Evolutionary conservation across 257 asterid genomes (phyloP).

Genomic region (Solanum chiquidenum): DNA sequence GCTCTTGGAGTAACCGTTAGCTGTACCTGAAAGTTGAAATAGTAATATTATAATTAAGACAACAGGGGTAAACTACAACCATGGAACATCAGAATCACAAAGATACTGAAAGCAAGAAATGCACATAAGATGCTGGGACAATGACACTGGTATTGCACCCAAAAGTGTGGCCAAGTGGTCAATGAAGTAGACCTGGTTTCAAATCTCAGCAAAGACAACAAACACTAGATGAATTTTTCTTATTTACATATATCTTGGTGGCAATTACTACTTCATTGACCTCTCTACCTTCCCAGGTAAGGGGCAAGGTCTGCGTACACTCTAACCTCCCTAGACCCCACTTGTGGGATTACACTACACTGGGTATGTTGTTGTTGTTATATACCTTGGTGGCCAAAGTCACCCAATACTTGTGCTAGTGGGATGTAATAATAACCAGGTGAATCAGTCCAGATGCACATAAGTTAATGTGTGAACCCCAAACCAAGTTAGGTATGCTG

Average conservation of each 20-base stretch:
- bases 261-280: background rate
- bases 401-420: background rate
- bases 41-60: background rate
- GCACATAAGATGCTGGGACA: background rate
- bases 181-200: background rate
- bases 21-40: constrained; percentile 55
- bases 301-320: background rate
- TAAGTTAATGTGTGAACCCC: background rate
- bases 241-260: background rate
- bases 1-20: constrained; percentile 65
- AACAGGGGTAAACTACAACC: background rate
- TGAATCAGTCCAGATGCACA: background rate
- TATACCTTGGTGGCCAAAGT: background rate
- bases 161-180: background rate
- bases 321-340: background rate
- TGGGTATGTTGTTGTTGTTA: background rate
- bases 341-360: background rate
- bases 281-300: background rate
- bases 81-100: background rate
- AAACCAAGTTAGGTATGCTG: background rate
- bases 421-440: background rate
- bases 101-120: background rate
- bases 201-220: background rate
- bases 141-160: background rate
- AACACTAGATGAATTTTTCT: background rate